Evolutionary conservation across 1,284 basidiomycete genomes (phyloP).

Genomic region (Chalciporus sp.): DNA sequence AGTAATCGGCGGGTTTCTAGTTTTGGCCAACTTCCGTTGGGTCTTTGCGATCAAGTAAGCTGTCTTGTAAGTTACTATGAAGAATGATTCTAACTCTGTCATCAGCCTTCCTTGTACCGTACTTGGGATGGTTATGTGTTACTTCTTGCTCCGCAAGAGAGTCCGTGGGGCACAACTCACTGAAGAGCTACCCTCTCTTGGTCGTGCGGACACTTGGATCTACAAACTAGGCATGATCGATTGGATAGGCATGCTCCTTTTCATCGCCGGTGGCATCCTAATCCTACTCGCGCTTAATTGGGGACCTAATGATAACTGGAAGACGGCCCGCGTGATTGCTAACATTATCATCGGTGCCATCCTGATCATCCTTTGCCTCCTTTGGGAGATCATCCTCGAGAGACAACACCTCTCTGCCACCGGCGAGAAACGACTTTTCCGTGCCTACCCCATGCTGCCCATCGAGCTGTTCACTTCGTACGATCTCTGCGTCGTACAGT

Average conservation of each 20-base stretch:
- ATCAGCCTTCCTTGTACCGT: slow-evolving; percentile 30
- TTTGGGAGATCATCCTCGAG: slow-evolving; percentile 46
- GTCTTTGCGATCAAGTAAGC: slow-evolving; percentile 57
- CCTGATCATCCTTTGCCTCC: slow-evolving; percentile 38
- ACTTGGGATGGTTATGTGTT: slow-evolving; percentile 41
- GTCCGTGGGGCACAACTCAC: slow-evolving; percentile 28
- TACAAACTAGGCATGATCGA: slow-evolving; percentile 44
- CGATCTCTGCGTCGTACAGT: slow-evolving; percentile 43
- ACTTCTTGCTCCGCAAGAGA: slow-evolving; percentile 43
- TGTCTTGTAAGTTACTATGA: not conserved
- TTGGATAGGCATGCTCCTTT: slow-evolving; percentile 48
- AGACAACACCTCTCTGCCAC: slow-evolving; percentile 14
- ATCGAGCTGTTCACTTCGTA: slow-evolving; percentile 40
- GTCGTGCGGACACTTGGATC: slow-evolving; percentile 23
- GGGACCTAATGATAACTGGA: slow-evolving; percentile 40
- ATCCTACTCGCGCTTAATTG: slow-evolving; percentile 43
- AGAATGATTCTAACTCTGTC: not conserved
- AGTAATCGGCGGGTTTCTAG: slow-evolving; percentile 47
- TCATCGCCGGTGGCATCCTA: slow-evolving; percentile 40
- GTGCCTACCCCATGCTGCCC: slow-evolving; percentile 45
- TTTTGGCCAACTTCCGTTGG: slow-evolving; percentile 48
- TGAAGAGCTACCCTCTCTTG: slow-evolving; percentile 14
- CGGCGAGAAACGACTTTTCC: slow-evolving; percentile 26
- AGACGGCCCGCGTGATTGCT: slow-evolving; percentile 37
- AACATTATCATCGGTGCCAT: slow-evolving; percentile 41